phyloP scores from a whole-genome alignment of 768 basidiomycete species.

The Cystobasidium ongulense region DNA sequence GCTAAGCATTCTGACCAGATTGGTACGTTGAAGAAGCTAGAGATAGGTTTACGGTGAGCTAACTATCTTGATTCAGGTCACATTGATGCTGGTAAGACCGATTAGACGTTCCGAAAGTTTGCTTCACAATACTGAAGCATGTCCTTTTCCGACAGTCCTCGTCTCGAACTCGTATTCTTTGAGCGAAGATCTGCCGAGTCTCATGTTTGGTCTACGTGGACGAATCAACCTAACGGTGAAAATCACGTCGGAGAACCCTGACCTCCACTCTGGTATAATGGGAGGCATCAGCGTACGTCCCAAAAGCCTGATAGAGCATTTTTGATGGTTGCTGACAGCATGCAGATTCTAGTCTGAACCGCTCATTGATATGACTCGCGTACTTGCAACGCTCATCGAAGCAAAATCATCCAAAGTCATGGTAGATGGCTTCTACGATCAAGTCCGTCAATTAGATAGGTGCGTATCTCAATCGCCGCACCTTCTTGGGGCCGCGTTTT shows the following conservation, averaged over 20 bases:
- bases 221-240: slow-evolving; percentile 41
- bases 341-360: slow-evolving; percentile 54
- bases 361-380: slow-evolving; percentile 82
- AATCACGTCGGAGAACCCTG: slow-evolving; percentile 65
- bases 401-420: slow-evolving; percentile 52
- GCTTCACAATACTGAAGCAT: neutral
- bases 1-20: slow-evolving; percentile 21
- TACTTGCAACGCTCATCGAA: slow-evolving; percentile 63
- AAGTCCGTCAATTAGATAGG: slow-evolving; percentile 50
- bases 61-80: neutral
- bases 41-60: neutral
- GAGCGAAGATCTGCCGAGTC: slow-evolving; percentile 78
- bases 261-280: slow-evolving; percentile 87
- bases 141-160: neutral
- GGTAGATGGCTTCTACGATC: slow-evolving; percentile 71
- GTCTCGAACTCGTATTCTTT: slow-evolving; percentile 93
- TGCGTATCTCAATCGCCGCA: slow-evolving; percentile 85
- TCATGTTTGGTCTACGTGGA: slow-evolving; percentile 89
- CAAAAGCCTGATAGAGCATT: too few species aligned
- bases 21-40: slow-evolving; percentile 7
- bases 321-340: too few species aligned
- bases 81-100: slow-evolving; percentile 21
- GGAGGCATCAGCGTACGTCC: slow-evolving; percentile 62
- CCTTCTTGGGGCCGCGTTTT: slow-evolving; percentile 18
- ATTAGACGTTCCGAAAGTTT: neutral